Base-by-base conservation (phyloP, 228 moss, liverwort and hornwort genomes). In the Sphagnum fallax region DNA sequence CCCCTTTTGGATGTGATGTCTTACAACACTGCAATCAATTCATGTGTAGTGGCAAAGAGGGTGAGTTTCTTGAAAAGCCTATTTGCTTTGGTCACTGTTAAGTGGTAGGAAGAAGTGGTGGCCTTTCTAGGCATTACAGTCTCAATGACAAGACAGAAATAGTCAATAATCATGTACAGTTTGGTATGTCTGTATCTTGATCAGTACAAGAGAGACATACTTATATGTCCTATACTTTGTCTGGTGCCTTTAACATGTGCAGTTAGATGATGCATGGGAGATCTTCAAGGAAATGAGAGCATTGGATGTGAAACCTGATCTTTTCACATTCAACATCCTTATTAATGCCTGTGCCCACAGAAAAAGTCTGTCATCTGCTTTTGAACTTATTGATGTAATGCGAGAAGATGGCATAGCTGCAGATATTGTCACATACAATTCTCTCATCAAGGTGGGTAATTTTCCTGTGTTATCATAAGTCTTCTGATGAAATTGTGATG, bases 191-290 rank as follows among this genome's bases (percentile, higher is more conserved):
- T 8, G 8, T 55, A 8, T 55, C 55, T 8, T 55, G 55, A 55
- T 32, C 32, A 32, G 32, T 32, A 32, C 32, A 32, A 32, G 32
- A 32, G 32, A 32, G 32, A 32, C 32, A 32, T 32, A 32, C 32
- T 32, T 32, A 32, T 32, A 2, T 32, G 32, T 32, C 32, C 32
- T 2, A 2, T 32, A 2, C 32, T 32, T 32, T 32, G 32, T 32
- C 32, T 32, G 32, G 32, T 32, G 55, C 12, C 55, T 12, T 55
- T 55, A 4, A 8, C 12, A 55, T 75, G 52, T 73, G 69, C 77
- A 97, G 97, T 77, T 90, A 65, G 88, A 98, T 69, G 88, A 88
- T 67, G 91, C 88, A n/a, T 91, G 91, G 91, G 90, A 91, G 67
- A 76, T 98, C 52, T 90, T 85, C 68, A 71, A 53, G 63, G 87